A percentile compares a stretch with the other conserved stretches of the same genome.
Evolutionary conservation across 768 basidiomycete genomes (phyloP).

Genomic region (Nidularia pulvinata): DNA sequence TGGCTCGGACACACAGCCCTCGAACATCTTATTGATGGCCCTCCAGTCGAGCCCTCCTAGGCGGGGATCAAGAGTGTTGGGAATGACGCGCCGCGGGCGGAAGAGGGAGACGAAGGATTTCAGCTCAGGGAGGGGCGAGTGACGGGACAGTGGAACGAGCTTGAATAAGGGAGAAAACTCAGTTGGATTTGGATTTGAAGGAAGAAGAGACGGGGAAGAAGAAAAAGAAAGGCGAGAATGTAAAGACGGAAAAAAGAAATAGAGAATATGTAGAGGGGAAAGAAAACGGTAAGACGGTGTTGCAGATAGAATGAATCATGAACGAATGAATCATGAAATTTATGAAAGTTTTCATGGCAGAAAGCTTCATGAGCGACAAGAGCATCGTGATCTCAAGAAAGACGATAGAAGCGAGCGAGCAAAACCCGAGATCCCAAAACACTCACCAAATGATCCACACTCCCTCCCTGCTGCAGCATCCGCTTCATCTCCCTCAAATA

Average conservation of each 20-base stretch:
- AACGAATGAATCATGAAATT: too few species aligned
- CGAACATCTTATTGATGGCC: conserved; percentile 70
- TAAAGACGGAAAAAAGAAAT: not conserved
- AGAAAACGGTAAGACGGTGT: not conserved
- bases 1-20: conserved; percentile 37
- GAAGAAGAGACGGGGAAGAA: too few species aligned
- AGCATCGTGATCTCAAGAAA: too few species aligned
- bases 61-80: conserved; percentile 68
- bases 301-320: too few species aligned
- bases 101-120: conserved; percentile 82
- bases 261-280: not conserved
- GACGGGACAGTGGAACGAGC: conserved; percentile 85
- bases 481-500: conserved; percentile 37
- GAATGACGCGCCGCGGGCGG: conserved; percentile 72
- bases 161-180: conserved; percentile 18
- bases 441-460: conserved; percentile 65
- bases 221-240: not conserved
- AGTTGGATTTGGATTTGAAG: too few species aligned
- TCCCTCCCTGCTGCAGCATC: conserved; percentile 36
- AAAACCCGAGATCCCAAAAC: too few species aligned
- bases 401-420: too few species aligned
- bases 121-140: conserved; percentile 88
- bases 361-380: too few species aligned
- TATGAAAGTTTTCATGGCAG: too few species aligned
- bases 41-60: conserved; percentile 69